phyloP scores from a whole-genome alignment of 805 yeast genomes.

The Candida incommunis region DNA sequence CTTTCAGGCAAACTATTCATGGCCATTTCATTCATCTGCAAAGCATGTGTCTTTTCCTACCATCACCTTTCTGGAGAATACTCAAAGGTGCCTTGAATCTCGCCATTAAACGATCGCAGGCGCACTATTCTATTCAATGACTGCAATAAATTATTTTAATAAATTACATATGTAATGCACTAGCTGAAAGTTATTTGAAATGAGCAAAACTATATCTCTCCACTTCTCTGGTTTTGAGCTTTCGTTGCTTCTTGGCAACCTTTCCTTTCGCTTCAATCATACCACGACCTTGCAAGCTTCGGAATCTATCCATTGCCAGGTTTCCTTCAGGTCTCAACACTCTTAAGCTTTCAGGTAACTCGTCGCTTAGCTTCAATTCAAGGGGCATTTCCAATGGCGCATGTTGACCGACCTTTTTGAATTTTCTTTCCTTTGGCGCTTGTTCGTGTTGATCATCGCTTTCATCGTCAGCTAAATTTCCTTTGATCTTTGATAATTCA shows the following conservation, averaged over 20 bases:
- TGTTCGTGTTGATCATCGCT: conserved; percentile 12
- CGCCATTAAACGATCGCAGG: no score
- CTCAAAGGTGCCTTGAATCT: no score
- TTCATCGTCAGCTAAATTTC: conserved; percentile 20
- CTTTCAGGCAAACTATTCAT: no score
- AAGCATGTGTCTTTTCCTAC: no score
- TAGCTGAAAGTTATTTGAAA: no score
- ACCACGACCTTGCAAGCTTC: conserved; percentile 71
- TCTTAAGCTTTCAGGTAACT: conserved; percentile 73
- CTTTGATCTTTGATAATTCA: conserved; percentile 22
- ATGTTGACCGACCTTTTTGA: conserved; percentile 24
- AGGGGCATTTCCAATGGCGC: conserved; percentile 31
- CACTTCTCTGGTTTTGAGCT: conserved; percentile 49
- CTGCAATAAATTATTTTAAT: no score
- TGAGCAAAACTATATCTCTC: conserved; percentile 8
- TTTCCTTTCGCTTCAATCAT: conserved; percentile 68
- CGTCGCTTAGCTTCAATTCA: conserved; percentile 79
- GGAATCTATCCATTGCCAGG: conserved; percentile 66
- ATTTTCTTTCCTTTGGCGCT: conserved; percentile 9
- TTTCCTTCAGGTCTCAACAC: conserved; percentile 85
- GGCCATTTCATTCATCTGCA: no score
- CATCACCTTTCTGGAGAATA: no score
- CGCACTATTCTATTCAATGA: no score
- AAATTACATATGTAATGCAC: no score
- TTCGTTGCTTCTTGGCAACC: conserved; percentile 84